Evolutionary conservation across 352 stramenopile genomes (phyloP).

Genomic region (Pythium apleroticum): DNA sequence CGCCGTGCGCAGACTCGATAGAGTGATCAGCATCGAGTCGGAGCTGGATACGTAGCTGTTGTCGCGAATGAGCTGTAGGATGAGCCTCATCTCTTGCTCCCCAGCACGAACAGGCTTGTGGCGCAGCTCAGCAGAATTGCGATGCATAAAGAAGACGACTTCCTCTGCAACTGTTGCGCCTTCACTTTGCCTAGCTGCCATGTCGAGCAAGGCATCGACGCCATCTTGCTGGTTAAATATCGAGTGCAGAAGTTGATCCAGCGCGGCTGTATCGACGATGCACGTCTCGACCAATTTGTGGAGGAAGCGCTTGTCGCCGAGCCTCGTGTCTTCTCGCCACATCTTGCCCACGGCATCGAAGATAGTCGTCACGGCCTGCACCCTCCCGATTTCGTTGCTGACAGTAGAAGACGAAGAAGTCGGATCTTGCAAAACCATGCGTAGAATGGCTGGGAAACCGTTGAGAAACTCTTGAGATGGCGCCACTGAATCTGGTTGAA

Average conservation of each 20-base stretch:
- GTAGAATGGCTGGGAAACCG: not conserved
- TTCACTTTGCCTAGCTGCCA: not conserved
- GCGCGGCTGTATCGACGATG: not conserved
- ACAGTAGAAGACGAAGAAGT: not conserved
- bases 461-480: not conserved
- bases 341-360: not conserved
- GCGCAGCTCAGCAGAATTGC: constrained; percentile 4
- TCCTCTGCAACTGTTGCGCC: not conserved
- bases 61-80: constrained; percentile 4
- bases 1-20: not conserved
- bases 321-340: not conserved
- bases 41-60: not conserved
- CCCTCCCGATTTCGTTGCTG: not conserved
- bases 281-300: not conserved
- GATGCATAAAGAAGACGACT: constrained; percentile 11
- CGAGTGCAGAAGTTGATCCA: not conserved
- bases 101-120: constrained; percentile 16
- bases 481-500: not conserved
- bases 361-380: not conserved
- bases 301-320: not conserved
- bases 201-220: constrained; percentile 3
- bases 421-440: not conserved
- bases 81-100: constrained; percentile 3
- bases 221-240: constrained; percentile 7
- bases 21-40: not conserved